Evolutionary conservation across 148 eudicot species (phyloP).

Genomic region (Fallopia convolvulus): DNA sequence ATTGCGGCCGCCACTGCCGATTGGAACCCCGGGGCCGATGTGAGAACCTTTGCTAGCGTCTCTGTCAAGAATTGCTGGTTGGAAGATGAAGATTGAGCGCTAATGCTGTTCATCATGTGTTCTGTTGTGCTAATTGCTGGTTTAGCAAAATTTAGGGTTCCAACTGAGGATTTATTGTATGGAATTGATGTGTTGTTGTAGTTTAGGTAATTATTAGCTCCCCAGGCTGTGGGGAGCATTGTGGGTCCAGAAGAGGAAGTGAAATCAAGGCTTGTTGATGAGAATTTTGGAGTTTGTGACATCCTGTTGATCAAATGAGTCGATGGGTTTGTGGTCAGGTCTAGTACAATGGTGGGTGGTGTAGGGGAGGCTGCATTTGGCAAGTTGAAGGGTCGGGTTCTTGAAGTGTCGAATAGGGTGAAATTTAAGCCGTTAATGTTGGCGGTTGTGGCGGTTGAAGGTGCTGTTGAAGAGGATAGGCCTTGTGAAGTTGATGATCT

Average conservation of each 20-base stretch:
- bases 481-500: conserved; percentile 62
- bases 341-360: conserved; percentile 67
- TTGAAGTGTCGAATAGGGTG: conserved; percentile 31
- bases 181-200: conserved; percentile 20
- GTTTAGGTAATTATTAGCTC: conserved; percentile 27
- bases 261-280: conserved; percentile 44
- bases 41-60: conserved; percentile 60
- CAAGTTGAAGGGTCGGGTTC: conserved; percentile 33
- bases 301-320: conserved; percentile 12
- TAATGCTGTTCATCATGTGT: conserved; percentile 14
- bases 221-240: conserved; percentile 35
- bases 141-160: conserved; percentile 29
- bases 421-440: conserved; percentile 34
- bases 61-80: conserved; percentile 56
- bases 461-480: not conserved
- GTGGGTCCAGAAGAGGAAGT: conserved; percentile 35
- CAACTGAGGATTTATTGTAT: conserved; percentile 19
- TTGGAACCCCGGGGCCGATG: conserved; percentile 61
- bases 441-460: conserved; percentile 13
- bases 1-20: conserved; percentile 67
- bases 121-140: conserved; percentile 19
- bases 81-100: conserved; percentile 16
- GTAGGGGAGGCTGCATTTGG: conserved; percentile 36
- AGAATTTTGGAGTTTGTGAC: conserved; percentile 21
- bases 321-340: conserved; percentile 45